These are phyloP conservation scores for Chaetomiaceae sp. DNA, from an alignment of 2,329 filamentous ascomycete species.

Conservation along the genomic window DNA sequence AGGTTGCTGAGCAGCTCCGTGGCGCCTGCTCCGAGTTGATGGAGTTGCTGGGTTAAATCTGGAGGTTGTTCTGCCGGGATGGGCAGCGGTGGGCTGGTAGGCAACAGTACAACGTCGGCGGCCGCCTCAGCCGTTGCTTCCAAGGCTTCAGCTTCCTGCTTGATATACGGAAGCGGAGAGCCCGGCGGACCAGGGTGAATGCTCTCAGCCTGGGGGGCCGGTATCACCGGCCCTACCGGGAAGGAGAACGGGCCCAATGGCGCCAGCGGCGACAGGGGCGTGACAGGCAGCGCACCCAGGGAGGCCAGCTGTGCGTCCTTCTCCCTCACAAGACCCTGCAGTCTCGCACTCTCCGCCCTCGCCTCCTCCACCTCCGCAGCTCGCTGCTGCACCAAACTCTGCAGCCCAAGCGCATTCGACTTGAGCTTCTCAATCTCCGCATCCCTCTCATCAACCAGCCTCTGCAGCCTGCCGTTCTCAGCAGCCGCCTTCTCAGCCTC, in stretches of 20 bases:
- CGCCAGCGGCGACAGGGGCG: not conserved
- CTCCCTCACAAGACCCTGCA: not conserved
- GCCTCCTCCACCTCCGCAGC: not conserved
- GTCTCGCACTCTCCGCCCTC: not conserved
- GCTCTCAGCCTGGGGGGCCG: not conserved
- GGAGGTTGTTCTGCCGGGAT: not conserved
- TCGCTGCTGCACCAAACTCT: not conserved
- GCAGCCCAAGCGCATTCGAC: not conserved
- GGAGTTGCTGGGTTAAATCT: not conserved
- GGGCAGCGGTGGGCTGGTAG: too few species aligned
- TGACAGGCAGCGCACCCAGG: not conserved
- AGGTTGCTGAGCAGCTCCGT: not conserved
- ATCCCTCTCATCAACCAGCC: not conserved
- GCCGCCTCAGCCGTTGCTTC: not conserved
- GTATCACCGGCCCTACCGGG: not conserved
- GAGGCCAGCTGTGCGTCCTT: not conserved
- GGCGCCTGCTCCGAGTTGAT: not conserved
- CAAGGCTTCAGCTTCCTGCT: not conserved
- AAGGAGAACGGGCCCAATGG: not conserved
- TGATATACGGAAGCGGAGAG: not conserved
- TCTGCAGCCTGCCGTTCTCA: not conserved
- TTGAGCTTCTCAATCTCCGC: not conserved
- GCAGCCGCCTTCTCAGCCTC: not conserved
- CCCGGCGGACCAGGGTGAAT: too few species aligned
- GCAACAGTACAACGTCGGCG: not conserved